Evolutionary conservation across 495 filamentous ascomycete genomes (phyloP).

Genomic region (Penicillium subrubescens): DNA sequence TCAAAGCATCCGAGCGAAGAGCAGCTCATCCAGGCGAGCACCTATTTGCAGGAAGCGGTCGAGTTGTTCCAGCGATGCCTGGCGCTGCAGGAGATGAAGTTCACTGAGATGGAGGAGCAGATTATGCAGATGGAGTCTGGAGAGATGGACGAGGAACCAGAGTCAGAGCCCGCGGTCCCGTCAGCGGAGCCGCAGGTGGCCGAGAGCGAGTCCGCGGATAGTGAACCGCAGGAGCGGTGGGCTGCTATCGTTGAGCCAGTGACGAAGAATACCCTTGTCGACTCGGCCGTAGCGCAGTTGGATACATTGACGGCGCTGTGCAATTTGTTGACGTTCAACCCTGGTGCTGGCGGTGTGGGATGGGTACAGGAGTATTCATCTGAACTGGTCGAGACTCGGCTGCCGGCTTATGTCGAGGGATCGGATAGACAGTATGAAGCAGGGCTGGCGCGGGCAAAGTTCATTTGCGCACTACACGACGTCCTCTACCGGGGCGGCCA

Average conservation of each 20-base stretch:
- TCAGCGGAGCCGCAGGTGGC: slow-evolving; percentile 19
- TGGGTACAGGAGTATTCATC: slow-evolving; percentile 60
- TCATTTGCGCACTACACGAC: slow-evolving; percentile 55
- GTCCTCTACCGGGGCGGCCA: slow-evolving; percentile 53
- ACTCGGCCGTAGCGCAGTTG: slow-evolving; percentile 64
- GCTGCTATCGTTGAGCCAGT: slow-evolving; percentile 62
- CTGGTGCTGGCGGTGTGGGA: slow-evolving; percentile 41
- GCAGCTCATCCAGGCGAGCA: slow-evolving; percentile 41
- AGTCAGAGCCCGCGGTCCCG: slow-evolving; percentile 18
- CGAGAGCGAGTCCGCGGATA: slow-evolving; percentile 16
- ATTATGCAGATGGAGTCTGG: slow-evolving; percentile 44
- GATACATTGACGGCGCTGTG: slow-evolving; percentile 59
- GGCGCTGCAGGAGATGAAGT: slow-evolving; percentile 57
- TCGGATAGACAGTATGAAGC: slow-evolving; percentile 54
- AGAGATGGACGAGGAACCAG: slow-evolving; percentile 25
- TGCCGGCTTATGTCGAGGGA: slow-evolving; percentile 46
- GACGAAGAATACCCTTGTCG: slow-evolving; percentile 62
- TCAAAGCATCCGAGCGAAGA: slow-evolving; percentile 44
- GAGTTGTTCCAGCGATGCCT: slow-evolving; percentile 66
- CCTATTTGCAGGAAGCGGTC: slow-evolving; percentile 61
- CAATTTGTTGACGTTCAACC: slow-evolving; percentile 49
- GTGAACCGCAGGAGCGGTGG: slow-evolving; percentile 57
- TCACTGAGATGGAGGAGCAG: slow-evolving; percentile 53
- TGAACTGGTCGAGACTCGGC: slow-evolving; percentile 47
- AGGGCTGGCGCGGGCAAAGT: slow-evolving; percentile 53